Conservation (phyloP, 805 yeast species). For the Candida krabiensis region DNA sequence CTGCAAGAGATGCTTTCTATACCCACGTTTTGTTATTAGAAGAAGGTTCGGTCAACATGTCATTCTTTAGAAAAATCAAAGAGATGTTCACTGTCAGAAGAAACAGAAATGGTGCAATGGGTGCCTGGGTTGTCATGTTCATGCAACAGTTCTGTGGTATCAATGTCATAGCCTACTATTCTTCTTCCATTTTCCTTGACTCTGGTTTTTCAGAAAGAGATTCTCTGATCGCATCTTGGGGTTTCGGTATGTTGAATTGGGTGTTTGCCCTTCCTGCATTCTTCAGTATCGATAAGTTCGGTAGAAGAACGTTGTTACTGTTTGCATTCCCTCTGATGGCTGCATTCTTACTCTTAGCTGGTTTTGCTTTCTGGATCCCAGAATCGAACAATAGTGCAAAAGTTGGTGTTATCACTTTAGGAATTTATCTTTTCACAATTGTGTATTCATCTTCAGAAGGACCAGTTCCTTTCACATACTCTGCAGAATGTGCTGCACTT, state of each 20-base stretch:
- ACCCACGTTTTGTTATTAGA: constrained; percentile 54
- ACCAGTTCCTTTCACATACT: constrained; percentile 85
- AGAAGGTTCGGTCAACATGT: constrained; percentile 41
- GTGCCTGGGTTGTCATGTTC: constrained; percentile 33
- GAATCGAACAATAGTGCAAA: constrained; percentile 45
- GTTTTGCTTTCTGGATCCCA: constrained; percentile 72
- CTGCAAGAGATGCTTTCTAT: constrained; percentile 40
- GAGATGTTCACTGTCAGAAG: constrained; percentile 72
- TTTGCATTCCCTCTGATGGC: constrained; percentile 65
- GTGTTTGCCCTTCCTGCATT: constrained; percentile 36
- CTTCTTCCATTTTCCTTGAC: constrained; percentile 70
- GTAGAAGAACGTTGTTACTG: constrained; percentile 53
- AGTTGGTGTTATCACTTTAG: constrained; percentile 66
- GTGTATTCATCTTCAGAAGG: constrained; percentile 86
- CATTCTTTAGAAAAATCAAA: constrained; percentile 43
- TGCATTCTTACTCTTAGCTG: constrained; percentile 56
- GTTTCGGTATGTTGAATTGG: constrained; percentile 57
- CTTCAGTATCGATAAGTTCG: constrained; percentile 36
- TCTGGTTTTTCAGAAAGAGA: constrained; percentile 62
- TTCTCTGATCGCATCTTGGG: constrained; percentile 79
- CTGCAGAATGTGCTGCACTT: constrained; percentile 82
- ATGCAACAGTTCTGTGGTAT: constrained; percentile 45
- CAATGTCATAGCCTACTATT: constrained; percentile 57
- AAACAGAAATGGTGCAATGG: constrained; percentile 73
- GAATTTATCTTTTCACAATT: constrained; percentile 70